Evolutionary conservation across 2,329 filamentous ascomycete genomes (phyloP), one percentile per base, ranked within the genome.

Genomic region (Ophiostoma quercus): DNA sequence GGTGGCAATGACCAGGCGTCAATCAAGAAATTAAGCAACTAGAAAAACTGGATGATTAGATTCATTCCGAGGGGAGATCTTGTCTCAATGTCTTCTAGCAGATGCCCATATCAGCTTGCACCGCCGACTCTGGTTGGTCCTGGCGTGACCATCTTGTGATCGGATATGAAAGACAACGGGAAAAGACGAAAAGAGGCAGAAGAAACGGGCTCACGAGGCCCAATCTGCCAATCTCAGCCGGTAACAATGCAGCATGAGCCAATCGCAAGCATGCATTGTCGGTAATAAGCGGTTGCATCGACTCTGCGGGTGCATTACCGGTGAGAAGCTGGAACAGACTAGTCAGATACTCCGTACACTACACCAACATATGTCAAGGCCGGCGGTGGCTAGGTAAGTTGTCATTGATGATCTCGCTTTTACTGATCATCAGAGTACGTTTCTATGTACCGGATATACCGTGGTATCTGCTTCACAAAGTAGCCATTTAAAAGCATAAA

Each of bases 211-310:
- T 16, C 43, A 47, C 16, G 43, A n/a, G 41, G 11, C 41, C 51
- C 51, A 25, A 29, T 25, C 51, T 57, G 16, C 51, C 51, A 25
- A 57, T 25, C 11, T 57, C 51, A 57, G 51, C 51, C 22, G 51
- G 51, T 14, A 57, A 57, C 51, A 57, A 57, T 57, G 51, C n/a
- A 57, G n/a, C n/a, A 25, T 14, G 8, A 14, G 51, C 51, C 51
- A 57, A 57, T 57, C 51, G 22, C 51, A 5, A 14, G n/a, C 9
- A 57, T 3, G 51, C 51, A 22, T 25, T n/a, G 9, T 57, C 51
- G 51, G 51, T 57, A 57, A 57, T 57, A 57, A 57, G 51, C 51
- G n/a, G 51, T 57, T 29, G 8, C 51, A 57, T 57, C 22, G n/a
- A 25, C 22, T n/a, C n/a, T 12, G n/a, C 25, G n/a, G 47, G 22